Percentiles rank a stretch among this genome's conserved stretches.
These are phyloP conservation scores for Handroanthus guayacan DNA, from an alignment of 257 asterid species.

Conservation along the genomic window DNA sequence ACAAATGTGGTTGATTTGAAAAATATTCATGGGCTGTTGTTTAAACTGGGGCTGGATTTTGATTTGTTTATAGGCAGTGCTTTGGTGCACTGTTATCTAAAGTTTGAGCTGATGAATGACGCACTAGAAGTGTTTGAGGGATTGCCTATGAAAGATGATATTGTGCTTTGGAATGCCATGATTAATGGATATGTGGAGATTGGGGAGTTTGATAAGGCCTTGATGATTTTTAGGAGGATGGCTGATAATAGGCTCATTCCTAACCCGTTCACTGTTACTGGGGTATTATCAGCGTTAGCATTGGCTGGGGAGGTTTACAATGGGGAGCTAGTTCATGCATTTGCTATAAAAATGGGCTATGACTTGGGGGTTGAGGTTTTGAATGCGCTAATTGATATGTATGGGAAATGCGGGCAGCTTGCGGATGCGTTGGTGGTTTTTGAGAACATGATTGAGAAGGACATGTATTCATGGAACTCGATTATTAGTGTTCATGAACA, in stretches of 20 bases:
- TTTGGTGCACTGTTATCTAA: conserved; percentile 63
- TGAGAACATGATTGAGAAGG: conserved; percentile 60
- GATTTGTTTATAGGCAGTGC: conserved; percentile 81
- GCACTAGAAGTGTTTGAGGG: conserved; percentile 69
- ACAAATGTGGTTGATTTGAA: conserved; percentile 45
- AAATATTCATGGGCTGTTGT: conserved; percentile 61
- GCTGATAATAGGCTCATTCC: conserved; percentile 55
- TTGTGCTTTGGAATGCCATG: conserved; percentile 87
- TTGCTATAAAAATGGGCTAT: conserved; percentile 61
- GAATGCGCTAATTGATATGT: conserved; percentile 85
- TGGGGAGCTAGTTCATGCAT: conserved; percentile 64
- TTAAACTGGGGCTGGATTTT: conserved; percentile 60
- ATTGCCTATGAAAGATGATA: conserved; percentile 67
- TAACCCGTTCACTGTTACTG: conserved; percentile 64
- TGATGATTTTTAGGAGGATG: conserved; percentile 62
- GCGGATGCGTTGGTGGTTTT: conserved; percentile 62
- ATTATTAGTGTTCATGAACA: conserved; percentile 72
- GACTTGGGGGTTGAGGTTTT: conserved; percentile 55
- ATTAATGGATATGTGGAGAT: conserved; percentile 70
- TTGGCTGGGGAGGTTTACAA: conserved; percentile 58
- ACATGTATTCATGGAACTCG: conserved; percentile 92
- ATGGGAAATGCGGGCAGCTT: conserved; percentile 76
- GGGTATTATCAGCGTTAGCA: conserved; percentile 71
- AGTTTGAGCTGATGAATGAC: conserved; percentile 54
- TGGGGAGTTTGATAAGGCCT: conserved; percentile 56